Percentiles rank a stretch among this genome's conserved stretches.
Conservation (phyloP, 2,329 filamentous ascomycete species). For the Cladosporium oxysporum region DNA sequence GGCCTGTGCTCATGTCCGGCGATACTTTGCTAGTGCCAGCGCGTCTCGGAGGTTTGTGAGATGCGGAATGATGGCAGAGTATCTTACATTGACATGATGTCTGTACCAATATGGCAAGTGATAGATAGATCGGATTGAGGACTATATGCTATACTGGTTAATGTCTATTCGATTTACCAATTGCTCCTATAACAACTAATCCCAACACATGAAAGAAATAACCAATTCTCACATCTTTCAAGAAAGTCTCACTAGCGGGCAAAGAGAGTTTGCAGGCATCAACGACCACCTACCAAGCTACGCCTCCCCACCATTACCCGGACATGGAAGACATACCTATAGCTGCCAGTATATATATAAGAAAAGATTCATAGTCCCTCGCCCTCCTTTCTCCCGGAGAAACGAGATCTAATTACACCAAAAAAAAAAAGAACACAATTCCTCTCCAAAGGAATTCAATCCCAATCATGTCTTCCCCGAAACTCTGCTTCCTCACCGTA, state of each 20-base stretch:
- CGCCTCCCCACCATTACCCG: slow-evolving; percentile 19
- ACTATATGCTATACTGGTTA: neutral
- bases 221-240: neutral
- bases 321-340: slow-evolving; percentile 9
- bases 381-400: neutral
- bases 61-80: neutral
- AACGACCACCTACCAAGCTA: slow-evolving; percentile 3
- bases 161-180: neutral
- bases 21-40: neutral
- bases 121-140: no score
- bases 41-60: slow-evolving; percentile 10
- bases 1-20: slow-evolving; percentile 23
- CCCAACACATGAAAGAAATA: neutral
- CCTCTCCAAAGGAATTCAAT: neutral
- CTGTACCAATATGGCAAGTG: neutral
- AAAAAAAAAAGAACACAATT: neutral
- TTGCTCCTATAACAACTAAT: neutral
- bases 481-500: slow-evolving; percentile 80
- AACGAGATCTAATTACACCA: slow-evolving; percentile 8
- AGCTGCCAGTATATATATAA: slow-evolving; percentile 7
- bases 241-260: neutral
- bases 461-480: slow-evolving; percentile 29
- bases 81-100: neutral
- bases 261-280: slow-evolving; percentile 14
- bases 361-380: neutral